Conservation (phyloP, 2,329 filamentous ascomycete species). For the Purpureocillium takamizusanense region DNA sequence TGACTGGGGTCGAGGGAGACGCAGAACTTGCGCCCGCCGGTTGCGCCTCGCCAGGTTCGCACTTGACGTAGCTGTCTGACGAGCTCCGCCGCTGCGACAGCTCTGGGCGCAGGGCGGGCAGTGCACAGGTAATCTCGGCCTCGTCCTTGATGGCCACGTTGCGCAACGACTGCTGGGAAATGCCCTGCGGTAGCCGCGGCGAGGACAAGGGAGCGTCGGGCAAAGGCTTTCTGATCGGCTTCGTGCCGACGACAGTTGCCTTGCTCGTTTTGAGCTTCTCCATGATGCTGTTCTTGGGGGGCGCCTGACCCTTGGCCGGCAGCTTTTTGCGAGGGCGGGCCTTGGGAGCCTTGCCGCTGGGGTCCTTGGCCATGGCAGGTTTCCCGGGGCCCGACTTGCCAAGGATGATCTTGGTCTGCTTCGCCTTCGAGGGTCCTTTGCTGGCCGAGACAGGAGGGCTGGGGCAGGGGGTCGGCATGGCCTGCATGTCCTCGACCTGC, state of each 20-base stretch:
- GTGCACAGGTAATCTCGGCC: not conserved
- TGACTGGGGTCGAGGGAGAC: slow-evolving; percentile 12
- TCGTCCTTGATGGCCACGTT: not conserved
- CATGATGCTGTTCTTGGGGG: slow-evolving; percentile 28
- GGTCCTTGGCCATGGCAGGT: slow-evolving; percentile 7
- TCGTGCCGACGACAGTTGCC: slow-evolving; percentile 6
- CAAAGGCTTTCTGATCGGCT: slow-evolving; percentile 11
- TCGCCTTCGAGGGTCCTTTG: slow-evolving; percentile 31
- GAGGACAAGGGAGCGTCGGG: slow-evolving; percentile 3
- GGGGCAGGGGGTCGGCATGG: slow-evolving; percentile 48
- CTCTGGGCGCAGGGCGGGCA: slow-evolving; percentile 15
- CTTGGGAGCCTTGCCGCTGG: slow-evolving; percentile 13
- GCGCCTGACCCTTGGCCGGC: slow-evolving; percentile 23
- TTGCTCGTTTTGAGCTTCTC: slow-evolving; percentile 37
- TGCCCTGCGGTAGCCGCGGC: too few species aligned
- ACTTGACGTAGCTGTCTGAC: slow-evolving; percentile 9
- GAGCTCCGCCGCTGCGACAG: slow-evolving; percentile 5
- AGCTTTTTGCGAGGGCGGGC: slow-evolving; percentile 24
- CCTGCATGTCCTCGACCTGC: slow-evolving; percentile 32
- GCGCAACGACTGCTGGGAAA: too few species aligned
- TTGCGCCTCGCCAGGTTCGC: slow-evolving; percentile 6
- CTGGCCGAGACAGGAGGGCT: slow-evolving; percentile 38
- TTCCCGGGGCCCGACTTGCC: slow-evolving; percentile 10
- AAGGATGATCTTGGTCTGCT: slow-evolving; percentile 44
- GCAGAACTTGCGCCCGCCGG: slow-evolving; percentile 3